A percentile compares a stretch with the other conserved stretches of the same genome.
Evolutionary conservation across 805 yeast species (phyloP).

Genomic region (Metschnikowia picachoensis): DNA sequence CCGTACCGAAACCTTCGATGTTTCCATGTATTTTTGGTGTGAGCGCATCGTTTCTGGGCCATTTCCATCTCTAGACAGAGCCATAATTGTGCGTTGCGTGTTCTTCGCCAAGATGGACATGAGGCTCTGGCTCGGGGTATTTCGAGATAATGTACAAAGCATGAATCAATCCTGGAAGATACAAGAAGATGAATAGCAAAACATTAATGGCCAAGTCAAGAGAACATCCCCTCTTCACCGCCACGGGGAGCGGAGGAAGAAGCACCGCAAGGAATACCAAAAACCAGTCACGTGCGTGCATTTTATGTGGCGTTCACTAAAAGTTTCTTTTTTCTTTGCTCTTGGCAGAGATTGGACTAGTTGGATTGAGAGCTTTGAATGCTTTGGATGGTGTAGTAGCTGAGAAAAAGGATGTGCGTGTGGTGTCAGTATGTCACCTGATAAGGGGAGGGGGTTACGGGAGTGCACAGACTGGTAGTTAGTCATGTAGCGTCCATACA

Average conservation of each 20-base stretch:
- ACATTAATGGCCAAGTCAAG: conserved; percentile 68
- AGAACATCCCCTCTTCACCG: conserved; percentile 64
- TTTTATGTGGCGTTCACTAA: conserved; percentile 8
- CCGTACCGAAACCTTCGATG: too few species aligned
- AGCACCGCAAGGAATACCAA: conserved; percentile 66
- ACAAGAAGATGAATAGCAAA: conserved; percentile 66
- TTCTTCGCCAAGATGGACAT: conserved; percentile 16
- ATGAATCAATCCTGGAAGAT: conserved; percentile 74
- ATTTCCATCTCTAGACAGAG: conserved; percentile 1
- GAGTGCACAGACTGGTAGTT: not conserved
- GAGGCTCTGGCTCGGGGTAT: conserved; percentile 49
- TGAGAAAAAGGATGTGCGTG: too few species aligned
- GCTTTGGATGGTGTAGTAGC: too few species aligned
- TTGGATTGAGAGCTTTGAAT: not conserved
- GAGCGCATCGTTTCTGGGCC: too few species aligned
- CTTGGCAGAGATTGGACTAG: not conserved
- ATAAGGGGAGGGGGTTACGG: not conserved
- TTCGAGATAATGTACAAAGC: conserved; percentile 73
- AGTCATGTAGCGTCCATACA: not conserved
- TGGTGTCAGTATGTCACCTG: too few species aligned
- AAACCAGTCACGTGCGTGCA: conserved; percentile 54
- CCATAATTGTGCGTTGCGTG: conserved; percentile 6
- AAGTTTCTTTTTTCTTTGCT: not conserved
- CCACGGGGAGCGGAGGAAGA: conserved; percentile 76
- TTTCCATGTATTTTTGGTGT: too few species aligned